Evolutionary conservation across 495 filamentous ascomycete genomes (phyloP).

Genomic region (Lepraria neglecta): DNA sequence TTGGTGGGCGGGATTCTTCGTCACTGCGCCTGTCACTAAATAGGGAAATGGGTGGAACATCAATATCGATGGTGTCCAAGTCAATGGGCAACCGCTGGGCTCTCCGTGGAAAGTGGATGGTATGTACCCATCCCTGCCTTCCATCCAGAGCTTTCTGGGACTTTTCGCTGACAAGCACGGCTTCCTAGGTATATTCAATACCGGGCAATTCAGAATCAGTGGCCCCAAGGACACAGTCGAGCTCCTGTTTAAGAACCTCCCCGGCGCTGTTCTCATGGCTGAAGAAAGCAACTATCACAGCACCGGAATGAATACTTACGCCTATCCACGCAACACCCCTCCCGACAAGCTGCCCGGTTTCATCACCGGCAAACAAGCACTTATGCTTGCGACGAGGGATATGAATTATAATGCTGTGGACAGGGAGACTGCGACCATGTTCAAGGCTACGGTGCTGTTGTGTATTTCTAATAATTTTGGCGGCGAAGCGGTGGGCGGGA

Average conservation of each 20-base stretch:
- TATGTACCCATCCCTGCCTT: background rate
- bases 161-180: too few species aligned
- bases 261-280: background rate
- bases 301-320: background rate
- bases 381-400: background rate
- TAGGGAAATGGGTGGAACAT: background rate
- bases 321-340: background rate
- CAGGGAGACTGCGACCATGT: background rate
- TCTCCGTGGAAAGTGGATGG: background rate
- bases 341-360: background rate
- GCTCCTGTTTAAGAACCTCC: background rate
- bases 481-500: background rate
- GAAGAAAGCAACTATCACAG: background rate
- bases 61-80: background rate
- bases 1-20: background rate
- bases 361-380: background rate
- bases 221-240: background rate
- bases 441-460: background rate
- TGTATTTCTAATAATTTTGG: background rate
- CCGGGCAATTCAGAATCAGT: background rate
- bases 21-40: background rate
- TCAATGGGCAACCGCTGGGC: too few species aligned
- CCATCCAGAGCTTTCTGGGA: too few species aligned
- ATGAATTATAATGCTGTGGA: background rate
- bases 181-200: too few species aligned